These are phyloP conservation scores for Phaeomoniella chlamydospora DNA, from an alignment of 2,329 filamentous ascomycete species.

Conservation along the genomic window DNA sequence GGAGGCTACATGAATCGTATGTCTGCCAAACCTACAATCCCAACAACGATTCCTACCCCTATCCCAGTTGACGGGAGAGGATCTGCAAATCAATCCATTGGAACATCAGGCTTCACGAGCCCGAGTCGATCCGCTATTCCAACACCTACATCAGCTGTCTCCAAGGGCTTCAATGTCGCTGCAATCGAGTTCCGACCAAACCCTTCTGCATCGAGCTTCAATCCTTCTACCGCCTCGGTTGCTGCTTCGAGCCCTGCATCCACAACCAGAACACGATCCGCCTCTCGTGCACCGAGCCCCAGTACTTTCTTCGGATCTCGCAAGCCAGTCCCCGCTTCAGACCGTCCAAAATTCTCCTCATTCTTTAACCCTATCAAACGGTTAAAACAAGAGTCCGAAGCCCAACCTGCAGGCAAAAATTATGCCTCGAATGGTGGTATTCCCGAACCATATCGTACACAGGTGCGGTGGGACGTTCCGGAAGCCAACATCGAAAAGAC, in stretches of 20 bases:
- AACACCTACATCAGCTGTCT: conserved; percentile 37
- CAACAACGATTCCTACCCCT: conserved; percentile 56
- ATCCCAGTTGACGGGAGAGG: conserved; percentile 41
- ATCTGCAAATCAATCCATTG: background rate
- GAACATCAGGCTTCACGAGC: conserved; percentile 27
- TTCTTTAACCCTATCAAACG: conserved; percentile 54
- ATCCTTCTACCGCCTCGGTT: conserved; percentile 47
- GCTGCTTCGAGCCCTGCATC: conserved; percentile 59
- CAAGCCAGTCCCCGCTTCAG: conserved; percentile 50
- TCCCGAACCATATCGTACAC: conserved; percentile 68
- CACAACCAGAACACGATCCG: conserved; percentile 34
- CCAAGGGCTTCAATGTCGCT: conserved; percentile 39
- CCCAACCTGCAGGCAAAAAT: conserved; percentile 27
- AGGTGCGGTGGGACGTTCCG: conserved; percentile 67
- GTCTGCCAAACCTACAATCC: conserved; percentile 36
- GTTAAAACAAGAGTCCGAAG: conserved; percentile 33
- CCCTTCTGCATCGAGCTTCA: conserved; percentile 67
- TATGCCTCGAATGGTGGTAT: conserved; percentile 71
- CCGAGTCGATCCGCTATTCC: conserved; percentile 29
- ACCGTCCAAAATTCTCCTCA: conserved; percentile 38
- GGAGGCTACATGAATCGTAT: conserved; percentile 16
- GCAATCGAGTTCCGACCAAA: conserved; percentile 74
- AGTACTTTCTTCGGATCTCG: conserved; percentile 50
- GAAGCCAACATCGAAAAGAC: conserved; percentile 60
- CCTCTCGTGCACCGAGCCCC: conserved; percentile 32